Conservation (phyloP, 306 rosid species). For the Quercus dentata region DNA sequence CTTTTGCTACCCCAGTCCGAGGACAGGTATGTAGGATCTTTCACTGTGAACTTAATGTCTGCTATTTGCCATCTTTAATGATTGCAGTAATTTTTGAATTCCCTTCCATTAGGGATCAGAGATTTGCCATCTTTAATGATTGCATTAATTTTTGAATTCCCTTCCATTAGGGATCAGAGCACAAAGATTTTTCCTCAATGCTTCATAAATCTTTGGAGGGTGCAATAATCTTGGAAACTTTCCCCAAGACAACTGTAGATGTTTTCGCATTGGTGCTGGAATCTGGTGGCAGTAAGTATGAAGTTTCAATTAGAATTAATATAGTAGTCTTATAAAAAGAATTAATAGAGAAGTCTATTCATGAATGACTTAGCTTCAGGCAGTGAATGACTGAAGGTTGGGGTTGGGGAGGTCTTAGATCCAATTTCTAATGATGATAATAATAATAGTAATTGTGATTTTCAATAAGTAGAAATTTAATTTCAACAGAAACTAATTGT, state of each 20-base stretch:
- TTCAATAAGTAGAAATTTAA: not conserved
- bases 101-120: conserved; percentile 61
- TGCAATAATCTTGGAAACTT: conserved; percentile 78
- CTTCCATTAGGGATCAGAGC: conserved; percentile 64
- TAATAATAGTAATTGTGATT: not conserved
- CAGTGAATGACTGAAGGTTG: too few species aligned
- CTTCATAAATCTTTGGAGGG: conserved; percentile 96
- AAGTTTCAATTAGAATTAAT: conserved; percentile 5
- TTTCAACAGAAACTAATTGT: not conserved
- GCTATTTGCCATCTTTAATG: not conserved
- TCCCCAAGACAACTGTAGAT: conserved; percentile 95
- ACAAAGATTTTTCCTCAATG: conserved; percentile 74
- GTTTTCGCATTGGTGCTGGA: conserved; percentile 94
- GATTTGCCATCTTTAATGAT: not conserved
- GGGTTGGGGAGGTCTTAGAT: too few species aligned
- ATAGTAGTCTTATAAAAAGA: not conserved
- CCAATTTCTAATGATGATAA: too few species aligned
- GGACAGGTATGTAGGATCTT: conserved; percentile 59
- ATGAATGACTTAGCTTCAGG: too few species aligned
- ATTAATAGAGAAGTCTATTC: not conserved
- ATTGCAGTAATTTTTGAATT: conserved; percentile 23
- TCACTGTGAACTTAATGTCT: not conserved
- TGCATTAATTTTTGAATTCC: conserved; percentile 22
- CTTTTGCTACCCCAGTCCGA: conserved; percentile 79
- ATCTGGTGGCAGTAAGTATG: conserved; percentile 91